Percentiles rank a stretch among this genome's conserved stretches.
Evolutionary conservation across 495 filamentous ascomycete species (phyloP).

Genomic region (Niebla homalea): DNA sequence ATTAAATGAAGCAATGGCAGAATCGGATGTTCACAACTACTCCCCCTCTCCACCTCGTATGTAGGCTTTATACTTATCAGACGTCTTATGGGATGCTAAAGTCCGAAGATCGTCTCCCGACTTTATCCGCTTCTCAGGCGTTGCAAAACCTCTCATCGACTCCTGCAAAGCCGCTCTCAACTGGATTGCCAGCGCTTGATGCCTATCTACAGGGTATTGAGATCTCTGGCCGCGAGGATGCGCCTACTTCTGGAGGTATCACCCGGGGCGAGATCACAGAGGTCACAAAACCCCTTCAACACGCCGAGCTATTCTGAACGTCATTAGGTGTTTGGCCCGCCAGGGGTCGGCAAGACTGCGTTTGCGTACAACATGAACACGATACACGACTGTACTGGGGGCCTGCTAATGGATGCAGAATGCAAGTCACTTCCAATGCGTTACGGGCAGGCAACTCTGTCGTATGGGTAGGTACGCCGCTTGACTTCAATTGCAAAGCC

Average conservation of each 20-base stretch:
- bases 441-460: constrained; percentile 50
- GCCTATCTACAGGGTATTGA: constrained; percentile 24
- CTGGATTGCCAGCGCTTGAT: constrained; percentile 53
- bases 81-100: neutral
- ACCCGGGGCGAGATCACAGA: constrained; percentile 72
- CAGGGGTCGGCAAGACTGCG: constrained; percentile 75
- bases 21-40: constrained; percentile 12
- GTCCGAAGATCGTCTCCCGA: constrained; percentile 47
- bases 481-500: neutral
- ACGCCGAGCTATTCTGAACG: neutral
- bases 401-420: constrained; percentile 26
- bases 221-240: neutral
- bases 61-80: neutral
- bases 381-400: neutral
- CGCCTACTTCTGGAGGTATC: constrained; percentile 36
- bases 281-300: constrained; percentile 23
- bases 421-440: constrained; percentile 54
- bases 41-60: constrained; percentile 19
- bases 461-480: constrained; percentile 70
- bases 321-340: constrained; percentile 53
- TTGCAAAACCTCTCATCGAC: constrained; percentile 47
- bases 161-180: constrained; percentile 43
- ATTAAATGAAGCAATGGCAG: constrained; percentile 1
- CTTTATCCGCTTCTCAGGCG: constrained; percentile 77
- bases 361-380: no score